Base-by-base conservation (phyloP, 306 rosid genomes). In the Cucurbita ficifolia region DNA sequence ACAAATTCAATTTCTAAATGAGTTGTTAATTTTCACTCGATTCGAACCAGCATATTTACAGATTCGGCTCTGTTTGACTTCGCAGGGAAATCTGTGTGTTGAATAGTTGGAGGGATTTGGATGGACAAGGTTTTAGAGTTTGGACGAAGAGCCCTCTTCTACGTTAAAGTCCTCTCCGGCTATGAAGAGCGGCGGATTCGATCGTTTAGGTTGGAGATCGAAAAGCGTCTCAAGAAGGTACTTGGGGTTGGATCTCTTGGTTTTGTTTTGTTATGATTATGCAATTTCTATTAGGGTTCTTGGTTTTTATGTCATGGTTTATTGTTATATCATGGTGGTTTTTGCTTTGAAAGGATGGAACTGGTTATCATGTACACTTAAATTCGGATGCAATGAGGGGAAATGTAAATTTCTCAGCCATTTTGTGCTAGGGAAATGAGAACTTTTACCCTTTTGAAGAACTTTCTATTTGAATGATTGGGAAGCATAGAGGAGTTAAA, bases 141-240 rank as follows among this genome's bases (percentile, higher is more conserved):
- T 51, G 98, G 97, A 58, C 84, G 89, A 81, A 89, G 82, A 72
- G 87, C 86, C 51, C 73, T 94, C 51, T 86, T 87, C 79, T 94
- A 89, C 78, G 92, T 59, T 6, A 79, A 84, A 74, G 94, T 94
- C 77, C 90, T 94, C 75, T 87, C 96, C 40, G 97, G 98, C 61
- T 90, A 87, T 72, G 98, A 94, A 85, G 88, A 90, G 79, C 90
- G 91, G 52, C 86, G 89, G 86, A 94, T 94, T 76, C 88, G 95
- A 33, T 40, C 83, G 12, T 78, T 69, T 61, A 88, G 98, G 73
- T 62, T 90, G 72, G 80, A 85, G 76, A 80, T 89, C 79, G 95
- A 94, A 78, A 75, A 80, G 72, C 90, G 79, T 35, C 21, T 80
- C 48, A 60, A 79, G 50, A 80, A 86, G 90, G 88, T 86, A 36